Base-by-base conservation (phyloP, 441 rosid genomes). In the Arabidopsis lyrata region DNA sequence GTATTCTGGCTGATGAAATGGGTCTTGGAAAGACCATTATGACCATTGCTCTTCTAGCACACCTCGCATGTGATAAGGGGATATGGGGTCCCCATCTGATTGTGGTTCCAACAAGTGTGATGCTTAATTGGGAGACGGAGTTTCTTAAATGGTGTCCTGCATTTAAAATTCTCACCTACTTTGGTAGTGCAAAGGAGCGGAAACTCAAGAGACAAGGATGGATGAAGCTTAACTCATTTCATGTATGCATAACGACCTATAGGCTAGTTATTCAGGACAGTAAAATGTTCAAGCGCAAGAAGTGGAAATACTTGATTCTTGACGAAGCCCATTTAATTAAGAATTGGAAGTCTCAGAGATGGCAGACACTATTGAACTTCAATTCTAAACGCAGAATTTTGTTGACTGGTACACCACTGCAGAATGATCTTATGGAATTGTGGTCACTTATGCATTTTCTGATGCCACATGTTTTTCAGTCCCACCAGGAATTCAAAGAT, bases 81-180 rank as follows among this genome's bases (percentile, higher is more conserved):
- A 94, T 94, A 81, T 96, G 99, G 99, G 99, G 99, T 70, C 99
- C 99, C 47, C 99, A 96, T 89, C 92, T 96, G 52, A 96, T 96
- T 73, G 97, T 96, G 74, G 99, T 96, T 84, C 99, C 99, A 58
- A 96, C 99, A 48, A 96, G 99, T 86, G 99, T 96, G 73, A 94
- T 96, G 99, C 98, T 96, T 66, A 96, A 96, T 80, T 96, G 99
- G 99, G 99, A 96, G 89, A 96, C 99, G 66, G 99, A 96, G 77
- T 96, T 96, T 87, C 96, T 96, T 75, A 96, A 93, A 77, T 96
- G 99, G 99, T 92, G 98, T 83, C 99, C 99, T 76, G 99, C 99
- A 61, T 94, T 96, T 79, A 96, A 96, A 85, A 96, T 96, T 70
- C 88, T 96, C 67, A 96, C 99, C 62, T 96, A 96, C 82, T 96